These are phyloP conservation scores for Cubamyces lactineus DNA, from an alignment of 768 basidiomycete species.

Conservation along the genomic window DNA sequence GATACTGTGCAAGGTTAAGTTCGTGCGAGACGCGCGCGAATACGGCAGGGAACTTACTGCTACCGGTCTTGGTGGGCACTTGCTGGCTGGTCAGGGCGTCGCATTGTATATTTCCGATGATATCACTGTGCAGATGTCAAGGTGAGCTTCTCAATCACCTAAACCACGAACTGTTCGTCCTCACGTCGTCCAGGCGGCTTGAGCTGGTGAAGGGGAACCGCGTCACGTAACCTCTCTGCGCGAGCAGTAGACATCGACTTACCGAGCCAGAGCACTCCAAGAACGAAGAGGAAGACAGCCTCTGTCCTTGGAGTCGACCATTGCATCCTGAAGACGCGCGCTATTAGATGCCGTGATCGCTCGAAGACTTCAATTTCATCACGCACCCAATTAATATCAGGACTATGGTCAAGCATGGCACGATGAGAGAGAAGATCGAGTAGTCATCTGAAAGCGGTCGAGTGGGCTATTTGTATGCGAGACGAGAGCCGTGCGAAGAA, in stretches of 20 bases:
- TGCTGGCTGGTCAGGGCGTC: constrained; percentile 40
- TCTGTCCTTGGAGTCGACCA: constrained; percentile 73
- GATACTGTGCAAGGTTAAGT: constrained; percentile 47
- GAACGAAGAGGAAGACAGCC: constrained; percentile 52
- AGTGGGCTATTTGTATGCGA: neutral
- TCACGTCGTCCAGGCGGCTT: constrained; percentile 78
- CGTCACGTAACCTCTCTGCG: neutral
- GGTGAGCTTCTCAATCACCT: neutral
- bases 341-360: neutral
- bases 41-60: constrained; percentile 44
- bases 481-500: constrained; percentile 1
- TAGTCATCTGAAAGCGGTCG: constrained; percentile 58
- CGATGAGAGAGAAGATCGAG: constrained; percentile 67
- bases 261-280: constrained; percentile 74
- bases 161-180: constrained; percentile 27
- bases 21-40: constrained; percentile 5
- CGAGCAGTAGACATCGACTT: constrained; percentile 31
- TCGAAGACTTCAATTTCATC: constrained; percentile 28
- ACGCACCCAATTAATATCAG: constrained; percentile 62
- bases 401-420: constrained; percentile 62
- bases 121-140: constrained; percentile 50
- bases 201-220: constrained; percentile 45
- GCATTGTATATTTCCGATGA: constrained; percentile 53
- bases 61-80: constrained; percentile 53
- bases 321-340: constrained; percentile 50